phyloP scores from a whole-genome alignment of 371 early-diverging fungal species.

The Syncephalis plumigaleata region DNA sequence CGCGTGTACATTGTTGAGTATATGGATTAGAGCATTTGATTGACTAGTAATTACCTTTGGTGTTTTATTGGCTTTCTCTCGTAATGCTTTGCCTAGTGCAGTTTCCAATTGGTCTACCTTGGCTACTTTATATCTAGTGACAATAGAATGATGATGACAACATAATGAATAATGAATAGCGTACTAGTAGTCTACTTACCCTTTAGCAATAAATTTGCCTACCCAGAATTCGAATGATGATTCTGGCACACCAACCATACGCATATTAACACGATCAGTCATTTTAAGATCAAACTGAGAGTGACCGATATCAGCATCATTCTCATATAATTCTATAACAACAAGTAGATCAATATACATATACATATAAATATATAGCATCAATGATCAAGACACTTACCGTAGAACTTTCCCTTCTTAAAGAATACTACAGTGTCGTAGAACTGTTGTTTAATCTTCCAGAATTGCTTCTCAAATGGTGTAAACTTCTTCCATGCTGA shows the following conservation, averaged over 20 bases:
- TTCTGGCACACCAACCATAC: conserved; percentile 99
- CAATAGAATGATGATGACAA: neutral
- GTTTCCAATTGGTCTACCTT: conserved; percentile 98
- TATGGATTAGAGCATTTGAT: neutral
- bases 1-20: too few species aligned
- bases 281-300: conserved; percentile 93
- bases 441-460: conserved; percentile 93
- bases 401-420: conserved; percentile 98
- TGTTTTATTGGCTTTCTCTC: conserved; percentile 33
- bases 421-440: conserved; percentile 99
- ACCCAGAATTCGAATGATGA: conserved; percentile 92
- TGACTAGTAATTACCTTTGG: conserved; percentile 3
- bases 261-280: conserved; percentile 96
- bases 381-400: conserved; percentile 12
- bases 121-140: conserved; percentile 62
- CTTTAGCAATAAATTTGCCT: conserved; percentile 89
- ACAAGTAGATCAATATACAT: too few species aligned
- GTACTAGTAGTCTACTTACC: conserved; percentile 20
- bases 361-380: too few species aligned
- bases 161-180: neutral
- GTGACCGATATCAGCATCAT: conserved; percentile 98
- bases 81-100: conserved; percentile 86
- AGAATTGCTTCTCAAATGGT: conserved; percentile 98
- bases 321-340: conserved; percentile 91
- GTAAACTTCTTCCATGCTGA: conserved; percentile 74